A percentile compares a stretch with the other conserved stretches of the same genome.
These are phyloP conservation scores for Batkoa obscura DNA, from an alignment of 371 early-diverging fungal genomes.

Conservation along the genomic window DNA sequence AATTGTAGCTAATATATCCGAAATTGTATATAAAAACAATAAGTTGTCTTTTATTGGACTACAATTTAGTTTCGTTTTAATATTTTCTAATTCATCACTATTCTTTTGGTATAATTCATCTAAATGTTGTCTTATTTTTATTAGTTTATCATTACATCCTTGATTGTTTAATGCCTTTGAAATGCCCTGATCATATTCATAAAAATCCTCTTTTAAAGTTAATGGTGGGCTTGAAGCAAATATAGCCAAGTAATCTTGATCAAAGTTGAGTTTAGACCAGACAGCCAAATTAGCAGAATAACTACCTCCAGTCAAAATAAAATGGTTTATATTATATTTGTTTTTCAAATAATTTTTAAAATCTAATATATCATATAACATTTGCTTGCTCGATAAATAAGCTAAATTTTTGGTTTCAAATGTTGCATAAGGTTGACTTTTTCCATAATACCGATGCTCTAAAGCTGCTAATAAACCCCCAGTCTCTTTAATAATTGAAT, in stretches of 20 bases:
- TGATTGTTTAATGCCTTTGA: background rate
- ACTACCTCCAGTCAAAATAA: slow-evolving; percentile 46
- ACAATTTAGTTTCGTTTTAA: background rate
- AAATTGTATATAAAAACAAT: background rate
- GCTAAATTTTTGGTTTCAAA: slow-evolving; percentile 13
- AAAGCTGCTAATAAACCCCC: slow-evolving; percentile 42
- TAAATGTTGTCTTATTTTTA: background rate
- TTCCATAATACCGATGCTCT: slow-evolving; percentile 61
- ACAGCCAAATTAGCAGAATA: slow-evolving; percentile 52
- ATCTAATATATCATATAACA: slow-evolving; percentile 36
- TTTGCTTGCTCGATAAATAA: slow-evolving; percentile 31
- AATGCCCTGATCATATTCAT: slow-evolving; percentile 22
- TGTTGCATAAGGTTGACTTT: slow-evolving; percentile 24
- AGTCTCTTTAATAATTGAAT: slow-evolving; percentile 30
- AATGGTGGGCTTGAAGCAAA: slow-evolving; percentile 53
- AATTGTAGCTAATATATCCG: background rate
- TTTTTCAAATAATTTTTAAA: slow-evolving; percentile 14
- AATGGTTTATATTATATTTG: slow-evolving; percentile 18
- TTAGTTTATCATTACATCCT: background rate
- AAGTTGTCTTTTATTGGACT: background rate
- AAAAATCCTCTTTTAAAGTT: slow-evolving; percentile 29
- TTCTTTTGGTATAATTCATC: background rate
- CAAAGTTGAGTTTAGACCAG: slow-evolving; percentile 44
- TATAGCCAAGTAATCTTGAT: slow-evolving; percentile 39
- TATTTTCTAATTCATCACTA: background rate